Base-by-base conservation (phyloP, 1,284 basidiomycete species). In the Moesziomyces sp. region DNA sequence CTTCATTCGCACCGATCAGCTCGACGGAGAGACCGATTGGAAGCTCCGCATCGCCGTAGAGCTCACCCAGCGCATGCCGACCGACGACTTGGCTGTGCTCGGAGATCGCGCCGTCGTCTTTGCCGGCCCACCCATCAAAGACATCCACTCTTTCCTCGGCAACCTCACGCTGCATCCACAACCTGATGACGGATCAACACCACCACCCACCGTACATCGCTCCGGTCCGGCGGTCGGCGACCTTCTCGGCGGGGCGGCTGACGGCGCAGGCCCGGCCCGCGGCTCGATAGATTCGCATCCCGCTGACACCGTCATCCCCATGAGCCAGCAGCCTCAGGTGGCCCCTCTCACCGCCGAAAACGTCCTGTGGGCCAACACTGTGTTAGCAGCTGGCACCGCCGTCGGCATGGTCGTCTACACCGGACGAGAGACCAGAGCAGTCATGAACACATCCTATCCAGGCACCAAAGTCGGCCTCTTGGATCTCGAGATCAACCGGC, bases 21-120 rank as follows among this genome's bases (percentile, higher is more conserved):
- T 99, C 11, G 97, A 99, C 77, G 97, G 97, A 46, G 97, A 99
- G 85, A 99, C 97, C 1, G 97, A 99, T 80, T 99, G 97, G 97
- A 99, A 99, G 85, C 87, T 98, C 52, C 90, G 93, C 11, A 91
- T 97, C 1, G 95, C 96, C 0, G 91, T 97, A 4, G 89, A 91
- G 1, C 88, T 90, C 26, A 93, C 91, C 30, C 94, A 97, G 86
- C 90, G 90, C 76, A 85, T 96, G 65, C 86, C 86, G 0, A 89
- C 87, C 43, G 86, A 86, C 19, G 90, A 91, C 24, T 84, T 99
- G 3, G 87, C 92, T 23, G 85, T 87, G 8, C 85, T 96, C 14
- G 47, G 65, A 46, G 53, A 73, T 19, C 71, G 78, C 18, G 81
- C 74, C 16, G 68, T 72, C 9, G 62, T 57, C 28, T 51, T 82